phyloP scores from a whole-genome alignment of 2,329 filamentous ascomycete genomes.

The Apiospora hydei region DNA sequence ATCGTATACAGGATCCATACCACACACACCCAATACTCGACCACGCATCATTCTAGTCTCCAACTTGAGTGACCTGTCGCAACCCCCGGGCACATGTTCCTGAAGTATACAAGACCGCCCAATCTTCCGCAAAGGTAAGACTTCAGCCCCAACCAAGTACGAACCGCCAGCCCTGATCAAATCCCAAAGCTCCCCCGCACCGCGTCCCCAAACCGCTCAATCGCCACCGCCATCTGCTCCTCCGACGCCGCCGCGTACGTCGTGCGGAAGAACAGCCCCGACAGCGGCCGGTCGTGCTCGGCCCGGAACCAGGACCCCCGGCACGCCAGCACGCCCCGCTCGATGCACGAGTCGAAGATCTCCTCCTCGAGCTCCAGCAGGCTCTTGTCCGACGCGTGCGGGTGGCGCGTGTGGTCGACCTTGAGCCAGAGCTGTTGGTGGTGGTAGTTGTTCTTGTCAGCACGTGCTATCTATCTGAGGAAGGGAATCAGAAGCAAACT shows the following conservation, averaged over 20 bases:
- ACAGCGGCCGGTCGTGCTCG: constrained; percentile 65
- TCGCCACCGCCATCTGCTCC: constrained; percentile 75
- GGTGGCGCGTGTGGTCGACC: constrained; percentile 72
- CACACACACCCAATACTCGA: no score
- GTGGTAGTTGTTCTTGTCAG: no score
- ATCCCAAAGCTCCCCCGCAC: constrained; percentile 65
- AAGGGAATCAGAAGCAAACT: no score
- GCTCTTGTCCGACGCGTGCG: constrained; percentile 58
- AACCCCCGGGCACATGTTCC: no score
- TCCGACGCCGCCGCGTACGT: constrained; percentile 85
- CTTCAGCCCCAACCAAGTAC: no score
- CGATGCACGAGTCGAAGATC: constrained; percentile 81
- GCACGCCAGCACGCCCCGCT: constrained; percentile 79
- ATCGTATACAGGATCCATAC: no score
- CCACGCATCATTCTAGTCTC: no score
- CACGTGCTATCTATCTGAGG: no score
- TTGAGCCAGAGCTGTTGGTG: constrained; percentile 72
- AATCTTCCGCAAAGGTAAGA: no score
- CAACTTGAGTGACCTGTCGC: no score
- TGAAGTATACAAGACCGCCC: no score
- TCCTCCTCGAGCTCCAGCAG: constrained; percentile 80
- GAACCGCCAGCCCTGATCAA: no score
- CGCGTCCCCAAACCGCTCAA: constrained; percentile 77
- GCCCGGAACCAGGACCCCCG: constrained; percentile 92
- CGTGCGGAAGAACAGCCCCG: constrained; percentile 83